phyloP scores from a whole-genome alignment of 1,284 basidiomycete species.

The Exobasidium cylindrosporum region DNA sequence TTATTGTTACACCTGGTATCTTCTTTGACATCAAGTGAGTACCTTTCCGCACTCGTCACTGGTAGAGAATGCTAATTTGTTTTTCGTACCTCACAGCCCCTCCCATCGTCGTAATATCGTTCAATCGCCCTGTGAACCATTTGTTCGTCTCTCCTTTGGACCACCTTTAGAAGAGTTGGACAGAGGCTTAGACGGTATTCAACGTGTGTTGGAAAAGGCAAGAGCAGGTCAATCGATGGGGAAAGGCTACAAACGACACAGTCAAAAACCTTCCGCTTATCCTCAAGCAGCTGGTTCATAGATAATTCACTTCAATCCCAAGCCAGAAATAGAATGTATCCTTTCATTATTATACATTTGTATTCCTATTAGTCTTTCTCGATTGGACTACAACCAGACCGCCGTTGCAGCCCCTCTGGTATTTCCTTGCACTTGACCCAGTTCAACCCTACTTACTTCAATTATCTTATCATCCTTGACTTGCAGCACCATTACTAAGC shows the following conservation, averaged over 20 bases:
- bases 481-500: constrained; percentile 51
- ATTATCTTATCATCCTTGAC: constrained; percentile 33
- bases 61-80: not conserved
- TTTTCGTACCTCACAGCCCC: constrained; percentile 57
- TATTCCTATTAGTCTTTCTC: too few species aligned
- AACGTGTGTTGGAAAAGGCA: constrained; percentile 17
- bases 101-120: constrained; percentile 69
- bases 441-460: constrained; percentile 42
- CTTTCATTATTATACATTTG: too few species aligned
- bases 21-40: constrained; percentile 64
- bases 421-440: constrained; percentile 25
- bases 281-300: constrained; percentile 12
- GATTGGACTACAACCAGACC: constrained; percentile 30
- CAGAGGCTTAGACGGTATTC: constrained; percentile 67
- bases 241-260: constrained; percentile 2
- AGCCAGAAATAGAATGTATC: too few species aligned
- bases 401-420: constrained; percentile 31
- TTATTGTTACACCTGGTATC: constrained; percentile 77
- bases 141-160: constrained; percentile 66
- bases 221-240: constrained; percentile 10
- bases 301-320: too few species aligned
- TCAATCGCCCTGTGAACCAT: constrained; percentile 66
- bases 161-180: constrained; percentile 79
- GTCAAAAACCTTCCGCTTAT: not conserved
- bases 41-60: not conserved